phyloP scores from a whole-genome alignment of 2,329 filamentous ascomycete species.

The Epichloe hybrida region DNA sequence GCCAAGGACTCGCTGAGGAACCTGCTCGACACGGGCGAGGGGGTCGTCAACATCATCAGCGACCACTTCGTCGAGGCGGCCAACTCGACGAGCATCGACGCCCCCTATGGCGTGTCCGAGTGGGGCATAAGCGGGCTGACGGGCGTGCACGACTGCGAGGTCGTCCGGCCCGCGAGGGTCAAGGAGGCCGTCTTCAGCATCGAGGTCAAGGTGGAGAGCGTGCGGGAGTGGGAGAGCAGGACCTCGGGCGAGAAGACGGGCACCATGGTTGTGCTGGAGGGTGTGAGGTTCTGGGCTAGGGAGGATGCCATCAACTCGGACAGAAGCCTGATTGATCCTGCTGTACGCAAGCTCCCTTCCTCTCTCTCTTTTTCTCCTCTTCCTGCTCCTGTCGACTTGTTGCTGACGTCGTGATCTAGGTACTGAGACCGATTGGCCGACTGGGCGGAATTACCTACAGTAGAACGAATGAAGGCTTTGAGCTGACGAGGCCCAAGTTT shows the following conservation, averaged over 20 bases:
- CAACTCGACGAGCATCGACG: conserved; percentile 66
- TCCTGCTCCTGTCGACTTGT: neutral
- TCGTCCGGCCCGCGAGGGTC: conserved; percentile 59
- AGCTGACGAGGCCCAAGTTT: conserved; percentile 53
- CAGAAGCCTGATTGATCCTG: conserved; percentile 58
- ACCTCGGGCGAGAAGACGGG: conserved; percentile 62
- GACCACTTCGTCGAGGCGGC: conserved; percentile 81
- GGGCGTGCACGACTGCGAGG: conserved; percentile 38
- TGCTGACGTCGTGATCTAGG: conserved; percentile 19
- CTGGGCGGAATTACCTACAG: conserved; percentile 81
- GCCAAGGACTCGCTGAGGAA: conserved; percentile 74
- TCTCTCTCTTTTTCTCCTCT: no score
- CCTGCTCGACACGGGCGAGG: conserved; percentile 57
- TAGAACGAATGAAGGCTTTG: conserved; percentile 53
- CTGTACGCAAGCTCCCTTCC: conserved; percentile 28
- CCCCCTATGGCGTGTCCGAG: conserved; percentile 63
- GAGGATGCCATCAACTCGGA: conserved; percentile 80
- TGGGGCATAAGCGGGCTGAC: conserved; percentile 70
- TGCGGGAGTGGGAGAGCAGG: conserved; percentile 64
- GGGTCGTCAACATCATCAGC: conserved; percentile 74
- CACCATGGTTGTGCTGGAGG: conserved; percentile 66
- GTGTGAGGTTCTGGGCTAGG: conserved; percentile 74
- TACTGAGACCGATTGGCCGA: conserved; percentile 63
- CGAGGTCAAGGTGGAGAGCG: conserved; percentile 65
- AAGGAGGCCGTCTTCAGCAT: conserved; percentile 72